Evolutionary conservation across 257 asterid genomes (phyloP), one percentile per base, ranked within the genome.

Genomic region (Oldenlandia corymbosa): DNA sequence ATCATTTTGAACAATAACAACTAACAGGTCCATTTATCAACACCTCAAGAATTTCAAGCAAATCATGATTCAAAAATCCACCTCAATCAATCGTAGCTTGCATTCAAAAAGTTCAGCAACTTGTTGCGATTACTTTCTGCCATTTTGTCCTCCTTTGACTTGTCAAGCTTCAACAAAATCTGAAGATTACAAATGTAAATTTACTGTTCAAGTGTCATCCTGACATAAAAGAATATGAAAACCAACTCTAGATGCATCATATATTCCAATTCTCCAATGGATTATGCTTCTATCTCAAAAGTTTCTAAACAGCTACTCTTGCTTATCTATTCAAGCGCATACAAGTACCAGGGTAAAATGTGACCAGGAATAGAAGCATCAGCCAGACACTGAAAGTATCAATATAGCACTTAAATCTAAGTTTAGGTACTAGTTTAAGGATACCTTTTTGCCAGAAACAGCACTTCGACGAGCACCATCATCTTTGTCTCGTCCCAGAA

Each of bases 391-490:
- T 21, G 5, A 49, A 46, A 0, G 36, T 5, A 66, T 32, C n/a
- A n/a, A n/a, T n/a, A n/a, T n/a, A n/a, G n/a, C n/a, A n/a, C n/a
- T n/a, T n/a, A n/a, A n/a, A n/a, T n/a, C 7, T 45, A 3, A 2
- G 39, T 5, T 27, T 30, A 23, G 18, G 31, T 17, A 23, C 37
- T 37, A 36, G 59, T 58, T 28, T 27, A 60, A 51, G 5, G 64
- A 26, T 24, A 87, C 99, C 96, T 92, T 92, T 75, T 92, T 92
- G 52, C 99, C 99, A 50, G 99, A 92, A 60, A 92, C 96, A 30
- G 85, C 99, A 84, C 99, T 92, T 36, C 96, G 97, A 28, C 96
- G 99, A 73, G 80, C 94, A 67, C 84, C 74, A 48, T 92, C 97
- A 65, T 87, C 95, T 75, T 84, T 89, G 54, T 78, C 90, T 75